A percentile compares a stretch with the other conserved stretches of the same genome.
Conservation (phyloP, 2,329 filamentous ascomycete genomes). For the Emmonsia crescens region DNA sequence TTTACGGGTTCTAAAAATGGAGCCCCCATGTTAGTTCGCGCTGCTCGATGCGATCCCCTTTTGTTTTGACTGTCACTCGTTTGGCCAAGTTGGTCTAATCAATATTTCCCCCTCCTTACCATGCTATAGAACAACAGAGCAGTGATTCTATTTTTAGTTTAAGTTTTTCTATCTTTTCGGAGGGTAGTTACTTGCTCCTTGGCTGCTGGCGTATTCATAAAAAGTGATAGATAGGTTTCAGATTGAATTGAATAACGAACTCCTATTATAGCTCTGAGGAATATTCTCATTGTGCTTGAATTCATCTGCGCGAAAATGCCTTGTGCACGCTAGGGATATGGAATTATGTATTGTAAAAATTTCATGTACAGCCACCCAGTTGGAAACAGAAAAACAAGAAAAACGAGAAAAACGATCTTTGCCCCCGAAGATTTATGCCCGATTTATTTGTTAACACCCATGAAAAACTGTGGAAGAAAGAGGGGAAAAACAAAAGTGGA, state of each 20-base stretch:
- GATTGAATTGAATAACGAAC: neutral
- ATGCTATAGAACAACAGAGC: neutral
- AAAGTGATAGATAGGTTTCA: neutral
- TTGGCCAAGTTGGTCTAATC: neutral
- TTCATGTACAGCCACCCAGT: neutral
- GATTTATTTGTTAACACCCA: neutral
- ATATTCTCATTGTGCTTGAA: neutral
- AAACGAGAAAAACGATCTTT: neutral
- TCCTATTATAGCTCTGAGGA: neutral
- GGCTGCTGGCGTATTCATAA: neutral
- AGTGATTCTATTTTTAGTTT: conserved; percentile 9
- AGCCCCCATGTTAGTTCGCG: neutral
- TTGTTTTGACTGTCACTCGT: neutral
- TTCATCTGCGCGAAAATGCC: neutral
- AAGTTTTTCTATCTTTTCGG: neutral
- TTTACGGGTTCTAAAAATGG: neutral
- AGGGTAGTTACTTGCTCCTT: too few species aligned
- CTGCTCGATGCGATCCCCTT: neutral
- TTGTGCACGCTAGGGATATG: neutral
- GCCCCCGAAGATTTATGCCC: neutral
- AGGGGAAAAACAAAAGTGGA: neutral
- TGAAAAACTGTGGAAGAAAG: neutral
- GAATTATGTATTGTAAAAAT: neutral
- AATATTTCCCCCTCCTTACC: neutral
- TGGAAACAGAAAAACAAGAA: neutral